phyloP scores from a whole-genome alignment of 2,329 filamentous ascomycete genomes.

The Cytospora schulzeri region DNA sequence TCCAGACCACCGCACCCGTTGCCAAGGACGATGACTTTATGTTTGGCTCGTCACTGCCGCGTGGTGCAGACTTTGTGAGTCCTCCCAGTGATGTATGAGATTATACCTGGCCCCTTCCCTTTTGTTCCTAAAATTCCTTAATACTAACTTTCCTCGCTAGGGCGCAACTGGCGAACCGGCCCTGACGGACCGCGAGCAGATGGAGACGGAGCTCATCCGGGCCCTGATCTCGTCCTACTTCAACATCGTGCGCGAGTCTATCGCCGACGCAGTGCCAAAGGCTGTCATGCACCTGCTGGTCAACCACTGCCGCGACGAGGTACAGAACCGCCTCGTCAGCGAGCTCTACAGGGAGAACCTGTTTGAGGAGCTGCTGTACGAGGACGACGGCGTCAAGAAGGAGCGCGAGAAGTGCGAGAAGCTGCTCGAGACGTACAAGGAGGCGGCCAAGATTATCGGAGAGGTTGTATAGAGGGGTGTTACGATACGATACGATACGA shows the following conservation, averaged over 20 bases:
- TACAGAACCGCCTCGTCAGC: slow-evolving; percentile 94
- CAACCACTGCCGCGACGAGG: slow-evolving; percentile 97
- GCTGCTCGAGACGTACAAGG: slow-evolving; percentile 90
- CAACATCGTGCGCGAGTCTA: slow-evolving; percentile 98
- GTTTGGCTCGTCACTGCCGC: slow-evolving; percentile 38
- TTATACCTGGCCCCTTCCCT: background rate
- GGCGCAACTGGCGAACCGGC: slow-evolving; percentile 73
- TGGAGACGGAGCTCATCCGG: slow-evolving; percentile 96
- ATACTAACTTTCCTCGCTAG: slow-evolving; percentile 40
- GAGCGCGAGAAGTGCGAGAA: slow-evolving; percentile 99
- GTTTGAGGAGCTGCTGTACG: slow-evolving; percentile 92
- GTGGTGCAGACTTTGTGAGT: slow-evolving; percentile 62
- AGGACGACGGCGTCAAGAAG: slow-evolving; percentile 96
- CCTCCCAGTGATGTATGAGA: slow-evolving; percentile 16
- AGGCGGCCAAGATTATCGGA: slow-evolving; percentile 96
- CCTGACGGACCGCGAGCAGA: slow-evolving; percentile 90
- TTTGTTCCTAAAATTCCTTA: background rate
- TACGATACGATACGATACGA: too few relatives aligned
- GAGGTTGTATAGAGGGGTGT: slow-evolving; percentile 84
- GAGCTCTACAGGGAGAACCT: slow-evolving; percentile 91
- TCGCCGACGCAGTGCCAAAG: slow-evolving; percentile 97
- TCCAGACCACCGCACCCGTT: slow-evolving; percentile 40
- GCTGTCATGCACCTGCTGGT: slow-evolving; percentile 98
- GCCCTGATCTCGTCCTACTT: slow-evolving; percentile 98
- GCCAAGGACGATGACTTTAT: slow-evolving; percentile 46